Conservation (phyloP, 2,329 filamentous ascomycete species). For the Esteya vermicola region DNA sequence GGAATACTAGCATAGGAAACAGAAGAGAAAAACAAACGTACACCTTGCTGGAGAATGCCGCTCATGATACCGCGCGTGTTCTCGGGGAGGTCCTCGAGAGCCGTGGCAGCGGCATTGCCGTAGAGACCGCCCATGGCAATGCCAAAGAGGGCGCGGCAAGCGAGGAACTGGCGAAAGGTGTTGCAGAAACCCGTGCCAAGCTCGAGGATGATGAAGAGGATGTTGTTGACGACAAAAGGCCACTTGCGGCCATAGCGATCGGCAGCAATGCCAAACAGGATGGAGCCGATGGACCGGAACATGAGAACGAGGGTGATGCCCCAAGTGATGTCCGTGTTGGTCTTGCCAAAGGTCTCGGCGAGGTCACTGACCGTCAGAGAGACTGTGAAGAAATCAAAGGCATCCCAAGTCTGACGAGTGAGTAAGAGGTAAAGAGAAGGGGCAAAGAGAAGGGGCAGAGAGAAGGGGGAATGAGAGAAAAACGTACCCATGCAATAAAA, state of each 20-base stretch:
- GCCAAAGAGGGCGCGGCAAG: constrained; percentile 58
- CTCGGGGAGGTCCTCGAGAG: constrained; percentile 42
- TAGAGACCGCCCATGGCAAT: constrained; percentile 74
- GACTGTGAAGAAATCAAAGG: constrained; percentile 72
- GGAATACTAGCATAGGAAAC: not conserved
- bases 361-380: constrained; percentile 67
- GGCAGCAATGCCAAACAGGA: constrained; percentile 60
- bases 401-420: constrained; percentile 46
- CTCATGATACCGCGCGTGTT: constrained; percentile 68
- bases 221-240: constrained; percentile 72
- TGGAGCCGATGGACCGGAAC: constrained; percentile 60
- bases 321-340: constrained; percentile 54
- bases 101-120: constrained; percentile 66
- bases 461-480: not conserved
- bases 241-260: constrained; percentile 73
- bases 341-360: constrained; percentile 31
- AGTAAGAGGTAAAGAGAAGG: not conserved
- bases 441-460: not conserved
- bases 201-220: constrained; percentile 43
- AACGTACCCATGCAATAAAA: constrained; percentile 48
- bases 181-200: constrained; percentile 58
- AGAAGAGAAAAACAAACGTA: constrained; percentile 12
- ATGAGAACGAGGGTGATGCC: constrained; percentile 65
- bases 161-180: constrained; percentile 63
- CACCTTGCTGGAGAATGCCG: constrained; percentile 66